Base-by-base conservation (phyloP, 768 basidiomycete species). In the Thelephora ganbajun region DNA sequence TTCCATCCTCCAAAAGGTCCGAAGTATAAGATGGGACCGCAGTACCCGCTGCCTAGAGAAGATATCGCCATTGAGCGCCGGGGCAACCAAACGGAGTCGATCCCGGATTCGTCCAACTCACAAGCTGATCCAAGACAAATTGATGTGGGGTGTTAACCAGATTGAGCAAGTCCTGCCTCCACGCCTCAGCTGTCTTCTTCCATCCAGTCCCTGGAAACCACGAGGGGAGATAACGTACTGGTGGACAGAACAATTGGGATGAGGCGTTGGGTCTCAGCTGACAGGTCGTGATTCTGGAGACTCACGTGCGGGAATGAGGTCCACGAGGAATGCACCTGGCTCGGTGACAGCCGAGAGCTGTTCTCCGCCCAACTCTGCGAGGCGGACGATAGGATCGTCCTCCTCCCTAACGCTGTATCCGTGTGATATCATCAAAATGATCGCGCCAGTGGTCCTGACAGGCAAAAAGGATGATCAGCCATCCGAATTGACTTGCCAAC, bases 21-120 rank as follows among this genome's bases (percentile, higher is more conserved):
- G 79, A 79, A 1, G 74, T 72, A 56, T 79, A 81, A 6, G 79
- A 83, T 13, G 66, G 57, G 19, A 67, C 59, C 18, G 72, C 73
- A 16, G 66, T 71, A 13, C 80, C 79, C 48, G 73, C 68, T 30
- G 69, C 71, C 82, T 85, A 19, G 22, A 14, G 26, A n/a, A 35
- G 16, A 30, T 14, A 44, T 3, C 9, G 48, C 23, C 11, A 7
- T 3, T 22, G 18, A 19, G 6, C 6, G 13, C 16, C 48, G 13
- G 52, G 43, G 34, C 35, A 43, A 43, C 30, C 41, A 16, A 46
- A 41, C 6, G n/a, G 44, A 23, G 13, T 12, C 14, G 6, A 50
- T 13, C 12, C 20, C 14, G 33, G 13, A 11, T 14, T n/a, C n/a
- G n/a, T n/a, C n/a, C n/a, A 3, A 48, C 58, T 7, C 35, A 69